phyloP scores from a whole-genome alignment of 805 yeast species.

The Lachancea quebecensis region DNA sequence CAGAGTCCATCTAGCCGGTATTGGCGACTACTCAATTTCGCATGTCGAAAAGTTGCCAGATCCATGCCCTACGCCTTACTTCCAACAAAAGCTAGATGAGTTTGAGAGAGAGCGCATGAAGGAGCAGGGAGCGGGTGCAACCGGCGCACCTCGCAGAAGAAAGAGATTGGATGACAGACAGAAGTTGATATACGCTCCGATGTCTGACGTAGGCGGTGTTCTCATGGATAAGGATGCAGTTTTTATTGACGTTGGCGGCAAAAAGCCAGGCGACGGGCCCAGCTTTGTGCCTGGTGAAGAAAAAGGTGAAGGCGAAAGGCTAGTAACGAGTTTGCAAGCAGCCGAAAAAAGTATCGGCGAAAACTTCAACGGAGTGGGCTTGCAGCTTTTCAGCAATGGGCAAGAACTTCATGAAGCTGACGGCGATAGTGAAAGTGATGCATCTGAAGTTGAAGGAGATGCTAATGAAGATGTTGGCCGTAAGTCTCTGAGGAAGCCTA shows the following conservation, averaged over 20 bases:
- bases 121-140: conserved; percentile 48
- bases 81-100: conserved; percentile 79
- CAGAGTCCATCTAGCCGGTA: conserved; percentile 88
- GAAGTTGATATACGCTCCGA: conserved; percentile 94
- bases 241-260: conserved; percentile 59
- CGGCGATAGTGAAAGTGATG: conserved; percentile 36
- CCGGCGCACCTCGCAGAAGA: conserved; percentile 69
- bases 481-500: conserved; percentile 53
- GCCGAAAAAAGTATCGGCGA: conserved; percentile 55
- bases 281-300: conserved; percentile 58
- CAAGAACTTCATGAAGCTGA: conserved; percentile 41
- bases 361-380: conserved; percentile 58
- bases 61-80: conserved; percentile 97
- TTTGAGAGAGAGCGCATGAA: conserved; percentile 65
- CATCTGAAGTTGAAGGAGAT: conserved; percentile 29
- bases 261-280: conserved; percentile 26
- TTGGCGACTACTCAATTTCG: conserved; percentile 77
- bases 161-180: conserved; percentile 91
- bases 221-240: conserved; percentile 96
- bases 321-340: conserved; percentile 75
- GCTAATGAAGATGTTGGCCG: conserved; percentile 52
- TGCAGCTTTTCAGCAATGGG: conserved; percentile 65
- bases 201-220: conserved; percentile 99
- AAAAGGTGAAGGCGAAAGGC: conserved; percentile 76
- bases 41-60: conserved; percentile 88